Percentiles rank a stretch among this genome's conserved stretches.
Evolutionary conservation across 2,329 filamentous ascomycete species (phyloP).

Genomic region (Magnaporthiopsis incrustans): DNA sequence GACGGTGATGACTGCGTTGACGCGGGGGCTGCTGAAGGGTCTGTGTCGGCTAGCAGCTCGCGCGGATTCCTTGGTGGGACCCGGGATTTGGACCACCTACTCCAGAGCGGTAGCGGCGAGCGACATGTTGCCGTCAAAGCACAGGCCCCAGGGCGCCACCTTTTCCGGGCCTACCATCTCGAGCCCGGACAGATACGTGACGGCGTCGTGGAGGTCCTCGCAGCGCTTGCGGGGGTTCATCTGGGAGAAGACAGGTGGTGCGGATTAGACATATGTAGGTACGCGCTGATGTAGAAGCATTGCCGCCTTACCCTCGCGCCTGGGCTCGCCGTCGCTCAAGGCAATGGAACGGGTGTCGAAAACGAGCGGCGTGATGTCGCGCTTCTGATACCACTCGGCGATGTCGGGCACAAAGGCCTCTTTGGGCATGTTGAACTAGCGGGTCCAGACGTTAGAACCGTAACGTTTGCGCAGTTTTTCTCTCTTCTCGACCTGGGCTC

Average conservation of each 20-base stretch:
- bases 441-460: neutral
- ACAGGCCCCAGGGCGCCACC: constrained; percentile 2
- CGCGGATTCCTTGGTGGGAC: no score
- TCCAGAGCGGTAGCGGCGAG: neutral
- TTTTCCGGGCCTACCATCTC: neutral
- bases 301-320: neutral
- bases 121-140: neutral
- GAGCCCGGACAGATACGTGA: neutral
- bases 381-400: neutral
- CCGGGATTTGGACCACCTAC: no score
- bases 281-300: no score
- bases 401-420: neutral
- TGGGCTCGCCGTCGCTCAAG: neutral
- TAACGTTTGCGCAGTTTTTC: no score
- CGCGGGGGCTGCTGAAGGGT: neutral
- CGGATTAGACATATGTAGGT: no score
- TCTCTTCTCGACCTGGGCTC: neutral
- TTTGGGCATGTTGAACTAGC: constrained; percentile 3
- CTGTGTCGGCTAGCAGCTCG: no score
- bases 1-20: constrained; percentile 1
- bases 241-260: neutral
- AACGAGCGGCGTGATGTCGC: constrained; percentile 1
- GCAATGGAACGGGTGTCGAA: constrained; percentile 1
- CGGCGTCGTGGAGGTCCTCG: constrained; percentile 4
- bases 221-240: constrained; percentile 2